phyloP scores from a whole-genome alignment of 2,329 filamentous ascomycete genomes.

The Lachnellula willkommii region DNA sequence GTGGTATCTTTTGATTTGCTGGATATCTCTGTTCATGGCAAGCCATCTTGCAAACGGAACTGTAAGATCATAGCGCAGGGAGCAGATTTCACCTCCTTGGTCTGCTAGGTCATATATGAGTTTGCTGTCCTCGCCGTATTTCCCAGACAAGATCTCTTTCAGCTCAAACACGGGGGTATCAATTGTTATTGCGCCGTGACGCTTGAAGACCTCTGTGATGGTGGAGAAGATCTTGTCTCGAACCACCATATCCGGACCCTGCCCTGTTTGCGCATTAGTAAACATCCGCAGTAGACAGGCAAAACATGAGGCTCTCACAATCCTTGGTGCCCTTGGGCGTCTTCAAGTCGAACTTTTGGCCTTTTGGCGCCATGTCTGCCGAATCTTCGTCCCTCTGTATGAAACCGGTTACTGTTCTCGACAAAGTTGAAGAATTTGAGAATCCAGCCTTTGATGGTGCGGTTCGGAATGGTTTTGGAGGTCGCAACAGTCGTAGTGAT shows the following conservation, averaged over 20 bases:
- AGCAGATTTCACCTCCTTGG: constrained; percentile 80
- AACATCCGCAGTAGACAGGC: constrained; percentile 3
- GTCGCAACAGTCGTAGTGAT: constrained; percentile 23
- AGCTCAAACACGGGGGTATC: constrained; percentile 84
- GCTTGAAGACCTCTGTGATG: constrained; percentile 76
- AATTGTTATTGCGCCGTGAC: constrained; percentile 72
- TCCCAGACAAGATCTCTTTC: constrained; percentile 78
- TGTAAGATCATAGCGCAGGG: constrained; percentile 80
- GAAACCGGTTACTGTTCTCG: constrained; percentile 13
- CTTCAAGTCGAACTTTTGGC: constrained; percentile 65
- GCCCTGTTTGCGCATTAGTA: constrained; percentile 42
- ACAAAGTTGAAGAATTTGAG: constrained; percentile 18
- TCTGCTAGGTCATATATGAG: constrained; percentile 87
- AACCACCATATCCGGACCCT: constrained; percentile 71
- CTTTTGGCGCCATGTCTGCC: constrained; percentile 34
- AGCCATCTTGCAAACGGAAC: constrained; percentile 90
- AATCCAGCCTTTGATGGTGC: constrained; percentile 11
- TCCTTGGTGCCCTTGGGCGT: constrained; percentile 89
- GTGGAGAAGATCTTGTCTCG: constrained; percentile 73
- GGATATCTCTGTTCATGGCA: constrained; percentile 75
- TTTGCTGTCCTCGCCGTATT: constrained; percentile 89
- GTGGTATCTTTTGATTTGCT: constrained; percentile 88
- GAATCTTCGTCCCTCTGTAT: constrained; percentile 16
- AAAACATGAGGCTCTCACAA: constrained; percentile 42
- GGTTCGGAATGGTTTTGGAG: constrained; percentile 5